These are phyloP conservation scores for Speleostelium caveatum DNA, from an alignment of 78 protist species.

Conservation along the genomic window DNA sequence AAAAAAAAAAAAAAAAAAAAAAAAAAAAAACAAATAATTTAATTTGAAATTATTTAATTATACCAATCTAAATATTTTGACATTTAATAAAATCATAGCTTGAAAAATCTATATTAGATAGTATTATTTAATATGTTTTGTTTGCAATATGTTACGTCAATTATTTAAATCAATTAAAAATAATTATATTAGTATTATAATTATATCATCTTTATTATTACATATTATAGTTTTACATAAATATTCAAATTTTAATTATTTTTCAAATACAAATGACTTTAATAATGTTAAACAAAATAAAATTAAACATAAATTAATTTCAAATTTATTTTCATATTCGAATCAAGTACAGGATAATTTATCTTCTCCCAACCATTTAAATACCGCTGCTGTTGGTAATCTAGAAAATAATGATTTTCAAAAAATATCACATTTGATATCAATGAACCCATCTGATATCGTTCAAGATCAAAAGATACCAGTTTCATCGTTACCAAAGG, in stretches of 20 bases:
- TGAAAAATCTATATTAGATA: too few species aligned
- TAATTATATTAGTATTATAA: constrained; percentile 8
- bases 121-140: too few species aligned
- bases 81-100: too few species aligned
- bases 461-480: neutral
- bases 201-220: neutral
- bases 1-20: too few species aligned
- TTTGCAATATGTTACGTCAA: too few species aligned
- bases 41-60: too few species aligned
- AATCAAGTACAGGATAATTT: neutral
- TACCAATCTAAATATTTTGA: too few species aligned
- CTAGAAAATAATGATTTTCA: neutral
- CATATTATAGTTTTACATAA: constrained; percentile 31
- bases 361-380: neutral
- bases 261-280: neutral
- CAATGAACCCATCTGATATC: neutral
- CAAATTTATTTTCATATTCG: neutral
- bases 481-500: neutral
- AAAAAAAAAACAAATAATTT: too few species aligned
- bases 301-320: neutral
- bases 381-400: neutral
- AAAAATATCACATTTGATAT: neutral
- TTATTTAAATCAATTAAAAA: neutral
- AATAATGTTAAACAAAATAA: neutral
- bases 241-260: constrained; percentile 15